Percentiles rank a stretch among this genome's conserved stretches.
Conservation (phyloP, 352 stramenopile genomes). For the Pythium insidiosum region DNA sequence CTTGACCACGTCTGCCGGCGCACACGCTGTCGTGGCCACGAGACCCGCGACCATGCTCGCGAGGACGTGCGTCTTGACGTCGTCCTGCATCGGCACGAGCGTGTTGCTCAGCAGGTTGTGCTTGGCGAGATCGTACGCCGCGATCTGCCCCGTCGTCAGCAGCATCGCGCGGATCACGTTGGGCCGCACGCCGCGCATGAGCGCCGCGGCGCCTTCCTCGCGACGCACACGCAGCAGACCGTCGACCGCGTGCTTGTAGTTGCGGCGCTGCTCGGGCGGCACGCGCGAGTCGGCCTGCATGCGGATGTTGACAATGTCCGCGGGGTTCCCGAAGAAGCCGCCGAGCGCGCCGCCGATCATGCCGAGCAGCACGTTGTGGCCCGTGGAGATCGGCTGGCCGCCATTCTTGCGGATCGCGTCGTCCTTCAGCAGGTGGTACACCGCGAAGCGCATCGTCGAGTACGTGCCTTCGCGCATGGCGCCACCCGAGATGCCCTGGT, state of each 20-base stretch:
- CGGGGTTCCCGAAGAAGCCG: conserved; percentile 59
- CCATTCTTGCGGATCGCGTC: conserved; percentile 54
- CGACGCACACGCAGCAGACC: conserved; percentile 51
- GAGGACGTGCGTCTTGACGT: conserved; percentile 63
- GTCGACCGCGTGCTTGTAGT: conserved; percentile 79
- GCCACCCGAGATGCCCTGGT: conserved; percentile 73
- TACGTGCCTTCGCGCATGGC: conserved; percentile 80
- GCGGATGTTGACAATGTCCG: conserved; percentile 80
- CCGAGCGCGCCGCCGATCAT: conserved; percentile 64
- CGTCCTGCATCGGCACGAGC: conserved; percentile 41
- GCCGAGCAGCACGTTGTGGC: conserved; percentile 60
- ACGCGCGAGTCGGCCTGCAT: conserved; percentile 76
- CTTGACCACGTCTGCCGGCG: conserved; percentile 75
- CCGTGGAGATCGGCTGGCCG: conserved; percentile 53
- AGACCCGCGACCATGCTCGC: conserved; percentile 72
- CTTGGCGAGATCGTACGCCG: conserved; percentile 78
- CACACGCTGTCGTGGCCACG: conserved; percentile 71
- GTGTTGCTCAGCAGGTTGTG: conserved; percentile 33
- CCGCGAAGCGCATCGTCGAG: conserved; percentile 76
- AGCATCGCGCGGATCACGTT: conserved; percentile 85
- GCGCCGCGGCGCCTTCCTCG: conserved; percentile 52
- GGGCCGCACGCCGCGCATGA: conserved; percentile 65
- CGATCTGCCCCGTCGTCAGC: conserved; percentile 76
- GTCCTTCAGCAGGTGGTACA: conserved; percentile 83
- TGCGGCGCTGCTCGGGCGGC: conserved; percentile 49